Conservation (phyloP, 176 grass and related monocot species). For the Rhynchospora pubera region DNA sequence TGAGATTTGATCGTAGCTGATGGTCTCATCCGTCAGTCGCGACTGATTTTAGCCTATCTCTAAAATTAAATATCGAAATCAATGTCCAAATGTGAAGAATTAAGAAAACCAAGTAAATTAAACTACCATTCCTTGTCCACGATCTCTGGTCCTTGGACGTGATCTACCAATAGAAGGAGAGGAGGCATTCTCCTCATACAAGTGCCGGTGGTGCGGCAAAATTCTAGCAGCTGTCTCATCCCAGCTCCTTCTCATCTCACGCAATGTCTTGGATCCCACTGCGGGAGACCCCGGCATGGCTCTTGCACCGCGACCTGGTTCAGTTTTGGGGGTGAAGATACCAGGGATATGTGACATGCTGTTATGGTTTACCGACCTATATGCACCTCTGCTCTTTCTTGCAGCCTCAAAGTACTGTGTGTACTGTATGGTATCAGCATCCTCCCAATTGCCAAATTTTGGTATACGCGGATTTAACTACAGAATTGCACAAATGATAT, state of each 20-base stretch:
- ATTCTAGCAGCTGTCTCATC: constrained; percentile 30
- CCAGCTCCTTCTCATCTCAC: constrained; percentile 37
- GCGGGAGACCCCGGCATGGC: constrained; percentile 29
- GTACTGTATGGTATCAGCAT: constrained; percentile 43
- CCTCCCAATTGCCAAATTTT: constrained; percentile 81
- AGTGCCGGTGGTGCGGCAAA: constrained; percentile 36
- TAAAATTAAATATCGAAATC: not conserved
- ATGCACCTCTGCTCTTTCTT: constrained; percentile 49
- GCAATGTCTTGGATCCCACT: constrained; percentile 15
- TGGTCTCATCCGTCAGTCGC: too few relatives aligned
- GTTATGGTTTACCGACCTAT: constrained; percentile 38
- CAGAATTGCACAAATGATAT: not conserved
- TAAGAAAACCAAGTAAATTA: not conserved
- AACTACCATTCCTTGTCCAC: constrained; percentile 57
- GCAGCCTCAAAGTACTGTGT: constrained; percentile 63
- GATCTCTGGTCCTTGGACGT: constrained; percentile 35
- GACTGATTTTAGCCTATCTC: too few relatives aligned
- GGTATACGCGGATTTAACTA: constrained; percentile 49
- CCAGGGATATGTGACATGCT: constrained; percentile 30
- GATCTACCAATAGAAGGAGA: constrained; percentile 50
- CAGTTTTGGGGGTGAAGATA: constrained; percentile 22
- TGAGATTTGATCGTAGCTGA: too few relatives aligned
- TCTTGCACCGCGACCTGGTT: constrained; percentile 27
- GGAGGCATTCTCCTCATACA: constrained; percentile 42
- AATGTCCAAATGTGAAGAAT: not conserved